Evolutionary conservation across 495 filamentous ascomycete genomes (phyloP), one percentile per base, ranked within the genome.

Genomic region (Neurospora cerealis): DNA sequence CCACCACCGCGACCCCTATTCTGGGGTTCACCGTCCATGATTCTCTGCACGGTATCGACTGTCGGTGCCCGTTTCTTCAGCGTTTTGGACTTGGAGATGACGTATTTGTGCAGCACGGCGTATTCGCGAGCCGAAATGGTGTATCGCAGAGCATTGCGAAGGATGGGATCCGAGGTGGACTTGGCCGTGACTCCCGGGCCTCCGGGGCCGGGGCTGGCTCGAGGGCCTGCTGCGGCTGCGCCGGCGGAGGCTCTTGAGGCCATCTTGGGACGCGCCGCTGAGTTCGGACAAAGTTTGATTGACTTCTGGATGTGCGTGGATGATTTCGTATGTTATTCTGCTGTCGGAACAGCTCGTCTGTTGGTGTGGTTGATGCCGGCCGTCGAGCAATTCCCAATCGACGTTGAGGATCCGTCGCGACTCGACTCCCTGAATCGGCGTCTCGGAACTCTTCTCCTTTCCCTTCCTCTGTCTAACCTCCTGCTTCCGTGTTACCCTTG

Each of bases 51-150:
- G 41, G 80, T 77, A 39, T 81, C 84, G 11, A 86, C 83, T 39
- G 81, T 86, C 13, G 91, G 91, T 15, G 92, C 84, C 46, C 88
- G 88, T 77, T 83, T 87, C 75, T 88, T 87, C 5, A 93, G 78
- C n/a, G 84, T 74, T 39, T 84, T 84, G 72, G 90, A 89, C 44
- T 90, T 90, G 74, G 90, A 93, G 72, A 91, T 86, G 41, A 93
- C 87, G 76, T 93, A 91, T 78, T 90, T 89, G 81, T 97, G 92
- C 32, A 97, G 88, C 3, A 90, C 84, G 74, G 91, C 88, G 82
- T 97, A 97, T 79, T 97, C 94, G 80, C 91, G 89, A 66, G 91
- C 90, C 81, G 91, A 94, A 66, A 97, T 88, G 73, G 91, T 93
- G 81, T 96, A 91, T 75, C 93, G 89, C 71, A 97, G 86, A 48